Evolutionary conservation across 2,329 filamentous ascomycete species (phyloP).

Genomic region (Scleromitrula shiraiana): DNA sequence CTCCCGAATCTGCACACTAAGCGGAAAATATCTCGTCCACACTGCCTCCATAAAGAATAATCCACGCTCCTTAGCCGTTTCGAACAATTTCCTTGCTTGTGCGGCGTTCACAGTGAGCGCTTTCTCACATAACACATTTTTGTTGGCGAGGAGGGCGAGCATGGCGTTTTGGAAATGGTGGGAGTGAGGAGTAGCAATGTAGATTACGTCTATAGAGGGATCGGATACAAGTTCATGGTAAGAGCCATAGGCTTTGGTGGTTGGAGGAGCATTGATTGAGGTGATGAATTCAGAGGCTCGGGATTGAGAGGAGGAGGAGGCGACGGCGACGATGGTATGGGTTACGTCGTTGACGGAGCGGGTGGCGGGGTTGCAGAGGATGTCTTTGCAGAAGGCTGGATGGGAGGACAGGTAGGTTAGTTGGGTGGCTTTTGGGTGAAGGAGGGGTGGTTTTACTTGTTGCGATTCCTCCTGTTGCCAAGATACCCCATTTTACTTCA

Average conservation of each 20-base stretch:
- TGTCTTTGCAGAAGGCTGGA: conserved; percentile 51
- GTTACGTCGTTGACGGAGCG: conserved; percentile 52
- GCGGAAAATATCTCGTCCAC: conserved; percentile 64
- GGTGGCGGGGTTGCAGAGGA: conserved; percentile 52
- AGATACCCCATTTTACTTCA: conserved; percentile 29
- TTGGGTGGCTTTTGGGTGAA: conserved; percentile 2
- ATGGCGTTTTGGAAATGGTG: conserved; percentile 66
- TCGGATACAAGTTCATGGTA: conserved; percentile 60
- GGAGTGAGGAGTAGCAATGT: conserved; percentile 64
- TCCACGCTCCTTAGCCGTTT: conserved; percentile 52
- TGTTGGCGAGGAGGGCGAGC: conserved; percentile 56
- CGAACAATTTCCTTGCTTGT: conserved; percentile 51
- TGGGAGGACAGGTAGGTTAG: too few species aligned
- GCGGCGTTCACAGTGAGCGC: conserved; percentile 62
- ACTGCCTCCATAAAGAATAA: conserved; percentile 58
- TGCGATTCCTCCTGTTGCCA: conserved; percentile 33
- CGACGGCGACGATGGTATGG: conserved; percentile 56
- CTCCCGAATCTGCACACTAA: conserved; percentile 52
- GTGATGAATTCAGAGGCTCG: conserved; percentile 55
- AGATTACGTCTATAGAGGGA: conserved; percentile 58
- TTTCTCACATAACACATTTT: conserved; percentile 66
- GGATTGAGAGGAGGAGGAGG: conserved; percentile 52
- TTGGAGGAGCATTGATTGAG: conserved; percentile 44
- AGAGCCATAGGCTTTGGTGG: conserved; percentile 56
- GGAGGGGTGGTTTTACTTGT: conserved; percentile 21